Conservation (phyloP, 108 stramenopile genomes). For the Fistulifera pelliculosa region DNA sequence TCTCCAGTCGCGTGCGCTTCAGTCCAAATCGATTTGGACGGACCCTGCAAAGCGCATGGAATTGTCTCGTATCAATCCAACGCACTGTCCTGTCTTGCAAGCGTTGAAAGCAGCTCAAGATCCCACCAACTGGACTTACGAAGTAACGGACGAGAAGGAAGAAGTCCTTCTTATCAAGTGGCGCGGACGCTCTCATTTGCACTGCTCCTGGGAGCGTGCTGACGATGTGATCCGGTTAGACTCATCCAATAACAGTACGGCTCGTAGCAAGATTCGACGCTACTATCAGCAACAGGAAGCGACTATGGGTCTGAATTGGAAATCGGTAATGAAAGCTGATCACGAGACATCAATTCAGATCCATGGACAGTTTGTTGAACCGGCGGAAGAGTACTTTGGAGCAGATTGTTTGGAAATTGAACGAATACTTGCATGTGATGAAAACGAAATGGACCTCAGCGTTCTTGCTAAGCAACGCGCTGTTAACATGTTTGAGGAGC, state of each 20-base stretch:
- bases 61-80: constrained; percentile 55
- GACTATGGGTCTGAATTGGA: constrained; percentile 62
- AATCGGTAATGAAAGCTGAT: constrained; percentile 51
- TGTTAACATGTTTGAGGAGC: constrained; percentile 41
- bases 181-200: constrained; percentile 72
- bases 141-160: constrained; percentile 20
- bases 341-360: constrained; percentile 27
- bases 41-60: constrained; percentile 64
- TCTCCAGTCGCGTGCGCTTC: constrained; percentile 33
- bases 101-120: constrained; percentile 31
- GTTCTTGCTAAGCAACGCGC: constrained; percentile 73
- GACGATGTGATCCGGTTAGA: constrained; percentile 59
- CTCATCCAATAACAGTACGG: constrained; percentile 52
- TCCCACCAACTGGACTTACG: background rate
- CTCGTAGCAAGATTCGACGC: constrained; percentile 65
- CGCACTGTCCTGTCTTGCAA: constrained; percentile 52
- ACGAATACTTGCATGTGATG: constrained; percentile 75
- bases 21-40: constrained; percentile 22
- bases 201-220: constrained; percentile 76
- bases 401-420: constrained; percentile 61
- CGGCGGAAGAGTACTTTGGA: constrained; percentile 61
- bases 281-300: constrained; percentile 56
- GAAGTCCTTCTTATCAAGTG: constrained; percentile 80
- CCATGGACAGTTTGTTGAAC: constrained; percentile 23
- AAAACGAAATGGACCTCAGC: constrained; percentile 69